Evolutionary conservation across 2,329 filamentous ascomycete species (phyloP).

Genomic region (Cladobotryum mycophilum): DNA sequence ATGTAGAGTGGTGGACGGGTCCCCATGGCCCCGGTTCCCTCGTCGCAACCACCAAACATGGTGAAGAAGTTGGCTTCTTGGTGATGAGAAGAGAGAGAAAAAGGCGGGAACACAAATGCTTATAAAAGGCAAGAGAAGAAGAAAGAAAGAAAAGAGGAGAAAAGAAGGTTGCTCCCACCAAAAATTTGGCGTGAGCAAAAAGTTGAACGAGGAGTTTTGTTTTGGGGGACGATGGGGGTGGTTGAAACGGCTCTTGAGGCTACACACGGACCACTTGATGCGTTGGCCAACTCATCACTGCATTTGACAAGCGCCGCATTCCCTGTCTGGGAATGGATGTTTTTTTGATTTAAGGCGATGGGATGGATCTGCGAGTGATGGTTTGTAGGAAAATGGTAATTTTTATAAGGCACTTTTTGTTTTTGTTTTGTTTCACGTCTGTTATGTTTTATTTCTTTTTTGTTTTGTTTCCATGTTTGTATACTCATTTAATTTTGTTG

Average conservation of each 20-base stretch:
- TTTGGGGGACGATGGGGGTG: slow-evolving; percentile 12
- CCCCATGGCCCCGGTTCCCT: too few relatives aligned
- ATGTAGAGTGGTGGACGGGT: too few relatives aligned
- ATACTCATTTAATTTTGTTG: too few relatives aligned
- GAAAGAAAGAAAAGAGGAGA: slow-evolving; percentile 5
- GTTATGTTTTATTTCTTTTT: slow-evolving; percentile 7
- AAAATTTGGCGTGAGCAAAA: not conserved
- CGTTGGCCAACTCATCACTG: slow-evolving; percentile 38
- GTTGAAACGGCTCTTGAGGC: slow-evolving; percentile 20
- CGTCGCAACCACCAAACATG: too few relatives aligned
- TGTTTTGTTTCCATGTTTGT: slow-evolving; percentile 3
- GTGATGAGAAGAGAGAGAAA: not conserved
- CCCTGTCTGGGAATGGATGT: slow-evolving; percentile 15
- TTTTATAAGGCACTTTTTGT: too few relatives aligned
- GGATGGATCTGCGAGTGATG: slow-evolving; percentile 9
- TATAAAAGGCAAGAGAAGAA: not conserved
- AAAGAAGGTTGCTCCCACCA: not conserved
- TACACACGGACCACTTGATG: slow-evolving; percentile 38
- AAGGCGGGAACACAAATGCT: not conserved
- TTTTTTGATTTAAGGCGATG: too few relatives aligned
- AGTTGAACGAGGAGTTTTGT: not conserved
- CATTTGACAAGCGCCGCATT: slow-evolving; percentile 32
- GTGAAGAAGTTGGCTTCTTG: too few relatives aligned
- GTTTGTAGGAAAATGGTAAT: not conserved
- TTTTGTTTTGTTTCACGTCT: too few relatives aligned